These are phyloP conservation scores for Heterobasidion occidentale DNA, from an alignment of 1,284 basidiomycete species.

Conservation along the genomic window DNA sequence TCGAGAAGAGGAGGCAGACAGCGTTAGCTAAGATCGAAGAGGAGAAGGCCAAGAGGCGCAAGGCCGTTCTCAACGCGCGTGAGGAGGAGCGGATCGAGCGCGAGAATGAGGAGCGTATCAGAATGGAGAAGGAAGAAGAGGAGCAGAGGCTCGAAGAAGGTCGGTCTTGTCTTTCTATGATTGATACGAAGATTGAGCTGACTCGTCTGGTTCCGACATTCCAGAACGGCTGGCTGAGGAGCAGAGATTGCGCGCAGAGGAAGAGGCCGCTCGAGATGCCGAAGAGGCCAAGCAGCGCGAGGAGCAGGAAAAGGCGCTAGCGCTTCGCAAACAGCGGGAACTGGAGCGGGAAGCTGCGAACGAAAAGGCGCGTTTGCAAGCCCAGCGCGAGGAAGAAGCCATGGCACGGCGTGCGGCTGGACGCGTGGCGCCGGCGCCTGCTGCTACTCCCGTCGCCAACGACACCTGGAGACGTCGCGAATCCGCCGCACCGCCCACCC, in stretches of 20 bases:
- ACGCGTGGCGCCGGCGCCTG: slow-evolving; percentile 23
- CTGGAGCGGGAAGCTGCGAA: slow-evolving; percentile 53
- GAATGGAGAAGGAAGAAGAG: slow-evolving; percentile 24
- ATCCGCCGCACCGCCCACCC: slow-evolving; percentile 23
- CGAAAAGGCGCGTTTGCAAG: slow-evolving; percentile 54
- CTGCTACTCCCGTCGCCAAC: slow-evolving; percentile 26
- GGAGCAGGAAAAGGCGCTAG: slow-evolving; percentile 49
- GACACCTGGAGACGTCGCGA: slow-evolving; percentile 22
- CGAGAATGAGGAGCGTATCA: slow-evolving; percentile 42
- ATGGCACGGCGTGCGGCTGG: slow-evolving; percentile 36
- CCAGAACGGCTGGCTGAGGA: slow-evolving; percentile 50
- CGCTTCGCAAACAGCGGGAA: slow-evolving; percentile 55
- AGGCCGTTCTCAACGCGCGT: slow-evolving; percentile 42
- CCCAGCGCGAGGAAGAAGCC: slow-evolving; percentile 79
- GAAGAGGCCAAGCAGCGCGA: slow-evolving; percentile 53
- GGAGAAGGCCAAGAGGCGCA: slow-evolving; percentile 76
- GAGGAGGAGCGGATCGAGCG: slow-evolving; percentile 49
- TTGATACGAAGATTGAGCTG: not conserved
- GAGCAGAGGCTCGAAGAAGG: slow-evolving; percentile 43
- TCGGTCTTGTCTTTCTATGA: slow-evolving; percentile 20
- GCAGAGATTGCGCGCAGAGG: slow-evolving; percentile 39
- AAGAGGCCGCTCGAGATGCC: slow-evolving; percentile 47
- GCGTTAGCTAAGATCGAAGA: slow-evolving; percentile 73
- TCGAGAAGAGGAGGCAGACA: slow-evolving; percentile 50
- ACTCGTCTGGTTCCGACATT: not conserved